Evolutionary conservation across 345 rosid species (phyloP), one percentile per base, ranked within the genome.

Genomic region (Schrenkiella parvula): DNA sequence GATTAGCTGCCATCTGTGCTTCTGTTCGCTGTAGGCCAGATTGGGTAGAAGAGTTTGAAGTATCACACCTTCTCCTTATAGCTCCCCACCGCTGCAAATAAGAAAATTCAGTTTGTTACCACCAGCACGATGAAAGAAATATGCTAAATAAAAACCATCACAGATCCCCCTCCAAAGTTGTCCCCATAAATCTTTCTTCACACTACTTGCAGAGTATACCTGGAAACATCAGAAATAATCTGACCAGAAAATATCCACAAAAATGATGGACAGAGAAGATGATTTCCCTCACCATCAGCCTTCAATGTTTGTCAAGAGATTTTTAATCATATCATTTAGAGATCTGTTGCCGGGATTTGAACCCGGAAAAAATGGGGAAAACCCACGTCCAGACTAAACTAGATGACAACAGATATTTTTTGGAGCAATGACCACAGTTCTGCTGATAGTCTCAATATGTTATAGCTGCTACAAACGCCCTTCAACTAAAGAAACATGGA

Each of bases 1-100:
- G 87, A 62, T 88, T 88, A 59, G 96, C 86, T 78, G 98, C 97
- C 78, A 80, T 77, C 74, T 82, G 87, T 31, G 83, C 88, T 84
- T 87, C 98, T 21, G 90, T 80, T 60, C 84, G 85, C 68, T 86
- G 90, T 35, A 79, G 42, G 64, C 85, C 82, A 52, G 79, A 48
- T 0, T 86, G 78, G 65, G 73, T 79, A 32, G 53, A 64, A 70
- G 72, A 22, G 61, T 70, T 86, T 56, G 64, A 4, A 70, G 80
- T 78, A 35, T 72, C 83, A 14, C 41, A 64, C 64, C 75, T 67
- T 85, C 84, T 89, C 80, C 81, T 79, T 68, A 91, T 73, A 66
- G 61, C 69, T 37, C 69, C 71, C 95, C 92, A 95, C 71, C 98
- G 86, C 99, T 95, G 88, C 84, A 78, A 35, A 74, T 64, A 77